phyloP scores from a whole-genome alignment of 345 rosid species.

The Camelina sativa region DNA sequence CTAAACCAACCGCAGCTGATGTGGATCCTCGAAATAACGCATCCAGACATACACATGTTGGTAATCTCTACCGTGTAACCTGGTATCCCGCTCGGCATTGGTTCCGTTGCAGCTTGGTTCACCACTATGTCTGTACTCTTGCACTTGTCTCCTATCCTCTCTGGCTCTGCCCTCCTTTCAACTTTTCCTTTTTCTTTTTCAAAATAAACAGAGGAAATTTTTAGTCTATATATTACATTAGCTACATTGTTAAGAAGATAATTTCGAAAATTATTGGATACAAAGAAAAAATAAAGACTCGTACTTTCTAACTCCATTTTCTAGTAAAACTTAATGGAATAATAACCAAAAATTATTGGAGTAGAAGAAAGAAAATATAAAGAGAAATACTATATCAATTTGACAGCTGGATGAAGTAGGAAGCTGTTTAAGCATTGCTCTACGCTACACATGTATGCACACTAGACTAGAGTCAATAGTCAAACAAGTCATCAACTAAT shows the following conservation, averaged over 20 bases:
- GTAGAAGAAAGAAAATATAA: too few relatives aligned
- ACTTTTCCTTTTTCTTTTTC: background rate
- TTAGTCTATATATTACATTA: background rate
- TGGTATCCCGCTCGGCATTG: constrained; percentile 81
- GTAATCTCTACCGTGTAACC: constrained; percentile 76
- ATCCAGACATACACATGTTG: constrained; percentile 71
- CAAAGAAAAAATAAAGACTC: background rate
- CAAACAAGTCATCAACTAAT: constrained; percentile 10
- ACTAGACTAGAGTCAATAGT: constrained; percentile 2
- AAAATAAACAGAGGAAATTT: background rate
- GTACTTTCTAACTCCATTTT: background rate
- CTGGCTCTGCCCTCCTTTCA: constrained; percentile 43
- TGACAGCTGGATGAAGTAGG: constrained; percentile 25
- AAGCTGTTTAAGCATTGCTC: constrained; percentile 19
- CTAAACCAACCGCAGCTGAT: constrained; percentile 91
- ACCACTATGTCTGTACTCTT: constrained; percentile 62
- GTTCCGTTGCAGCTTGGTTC: constrained; percentile 67
- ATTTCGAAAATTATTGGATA: too few relatives aligned
- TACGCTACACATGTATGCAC: background rate
- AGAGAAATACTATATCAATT: background rate
- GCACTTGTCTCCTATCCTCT: constrained; percentile 71
- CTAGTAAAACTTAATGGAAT: background rate
- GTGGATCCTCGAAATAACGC: constrained; percentile 71
- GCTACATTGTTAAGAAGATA: background rate
- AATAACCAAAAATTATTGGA: background rate